A percentile compares a stretch with the other conserved stretches of the same genome.
Evolutionary conservation across 768 basidiomycete genomes (phyloP).

Genomic region (Fistulinella prunicolor): DNA sequence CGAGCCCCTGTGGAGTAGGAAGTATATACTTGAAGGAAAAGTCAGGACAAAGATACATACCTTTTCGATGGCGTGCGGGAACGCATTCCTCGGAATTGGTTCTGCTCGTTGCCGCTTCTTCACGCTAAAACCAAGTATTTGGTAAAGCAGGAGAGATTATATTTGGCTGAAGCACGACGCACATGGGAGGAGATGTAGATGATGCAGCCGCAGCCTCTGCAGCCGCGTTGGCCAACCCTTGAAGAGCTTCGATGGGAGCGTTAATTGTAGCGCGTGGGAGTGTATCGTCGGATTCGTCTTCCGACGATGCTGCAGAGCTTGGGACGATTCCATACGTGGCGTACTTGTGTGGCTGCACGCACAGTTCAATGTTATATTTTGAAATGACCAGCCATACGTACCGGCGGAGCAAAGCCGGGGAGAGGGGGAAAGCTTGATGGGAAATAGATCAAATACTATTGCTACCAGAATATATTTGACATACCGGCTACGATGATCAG

Average conservation of each 20-base stretch:
- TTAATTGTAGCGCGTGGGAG: conserved; percentile 80
- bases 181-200: conserved; percentile 63
- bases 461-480: conserved; percentile 27
- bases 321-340: conserved; percentile 89
- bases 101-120: conserved; percentile 85
- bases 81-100: conserved; percentile 80
- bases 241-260: conserved; percentile 91
- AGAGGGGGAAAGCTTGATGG: conserved; percentile 70
- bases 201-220: conserved; percentile 88
- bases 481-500: conserved; percentile 30
- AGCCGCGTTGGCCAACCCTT: conserved; percentile 92
- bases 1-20: conserved; percentile 59
- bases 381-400: conserved; percentile 36
- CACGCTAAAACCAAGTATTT: conserved; percentile 32
- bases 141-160: not conserved
- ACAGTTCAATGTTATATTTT: conserved; percentile 17
- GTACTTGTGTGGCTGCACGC: conserved; percentile 76
- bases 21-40: not conserved
- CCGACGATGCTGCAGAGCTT: conserved; percentile 79
- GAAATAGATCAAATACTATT: conserved; percentile 29
- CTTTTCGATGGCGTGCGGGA: conserved; percentile 89
- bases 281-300: conserved; percentile 90
- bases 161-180: not conserved
- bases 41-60: conserved; percentile 29
- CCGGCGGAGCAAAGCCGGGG: conserved; percentile 89